Evolutionary conservation across 805 yeast genomes (phyloP), one percentile per base, ranked within the genome.

Genomic region (Kuraishia cidri): DNA sequence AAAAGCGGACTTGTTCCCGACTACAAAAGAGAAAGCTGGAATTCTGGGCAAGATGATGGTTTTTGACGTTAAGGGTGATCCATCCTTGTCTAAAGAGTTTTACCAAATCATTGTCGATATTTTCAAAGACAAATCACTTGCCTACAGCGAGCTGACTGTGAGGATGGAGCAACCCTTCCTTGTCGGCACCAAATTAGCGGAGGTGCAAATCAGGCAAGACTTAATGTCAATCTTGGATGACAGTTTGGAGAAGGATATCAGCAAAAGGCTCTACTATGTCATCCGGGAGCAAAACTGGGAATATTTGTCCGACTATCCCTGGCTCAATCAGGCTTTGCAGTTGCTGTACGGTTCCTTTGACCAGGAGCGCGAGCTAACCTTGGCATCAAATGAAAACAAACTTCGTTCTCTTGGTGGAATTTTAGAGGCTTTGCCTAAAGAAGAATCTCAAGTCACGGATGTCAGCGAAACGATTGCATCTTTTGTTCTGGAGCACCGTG

Each of bases 241-340:
- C 28, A 82, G 94, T 42, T 60, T 92, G 39, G 96, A 88, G 39
- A 69, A 64, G 32, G 87, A 83, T 42, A 67, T 87, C 16, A 72
- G 73, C 43, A 86, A 84, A 52, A 67, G 98, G 37, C 61, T 92
- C 23, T 76, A 79, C 41, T 94, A 94, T 45, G 79, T 90, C 6
- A 71, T 94, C n/a, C 64, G 90, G 24, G 97, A 92, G 46, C 99
- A 92, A 52, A 90, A 86, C 47, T 92, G 99, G 99, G 99, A 92
- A 50, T 81, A 73, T 42, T 61, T 92, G 24, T 88, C 94, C 1
- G 98, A 92, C 43, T 83, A 82, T 46, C 83, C 87, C 26, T 92
- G 98, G 98, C 58, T 90, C 39, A 86, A 86, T 51, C 97, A 90
- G 53, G 97, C 95, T 0, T 63, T 85, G 13, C 96, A 88, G 49